Base-by-base conservation (phyloP, 331 rosid genomes). In the Phaseolus coccineus region DNA sequence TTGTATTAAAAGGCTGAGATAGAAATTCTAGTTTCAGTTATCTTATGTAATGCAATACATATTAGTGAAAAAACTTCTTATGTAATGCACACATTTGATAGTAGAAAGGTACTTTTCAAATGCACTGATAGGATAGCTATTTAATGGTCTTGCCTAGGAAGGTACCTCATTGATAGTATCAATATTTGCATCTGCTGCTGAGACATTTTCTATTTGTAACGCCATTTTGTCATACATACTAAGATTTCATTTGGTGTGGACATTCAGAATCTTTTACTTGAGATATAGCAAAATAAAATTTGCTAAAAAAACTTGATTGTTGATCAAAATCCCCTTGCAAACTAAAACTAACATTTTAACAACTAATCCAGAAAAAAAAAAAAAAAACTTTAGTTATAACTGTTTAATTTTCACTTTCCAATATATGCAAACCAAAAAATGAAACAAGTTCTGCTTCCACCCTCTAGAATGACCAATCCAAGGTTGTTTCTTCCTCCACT, bases 1-100 rank as follows among this genome's bases (percentile, higher is more conserved):
- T 81, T 90, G 88, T 92, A 87, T 71, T 39, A 81, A 85, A 74
- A 79, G 69, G 78, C 55, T 73, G 35, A 77, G 75, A 19, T 81
- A 83, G 94, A 83, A 80, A 83, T 82, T 55, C 30, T 48, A 73
- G 77, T 77, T 85, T 74, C 74, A 40, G 78, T 78, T 63, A 51
- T 80, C 67, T 75, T 87, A 69, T 64, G 8, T 59, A 74, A 79
- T 81, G 70, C 74, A 67, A 76, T 82, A 76, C 71, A 59, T 13
- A 42, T 69, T 77, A 27, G 22, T 68, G 69, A 59, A 76, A 72
- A 69, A 56, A 82, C 66, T 82, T 79, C n/a, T 42, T 71, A 28
- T 61, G 11, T 63, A 19, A 13, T 50, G 22, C 27, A 12, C 22
- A 19, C 47, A 77, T 77, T 82, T 77, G 53, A 65, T 61, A 61